Conservation (phyloP, 1,139 yeast species). For the Debaryomyces fabryi region DNA sequence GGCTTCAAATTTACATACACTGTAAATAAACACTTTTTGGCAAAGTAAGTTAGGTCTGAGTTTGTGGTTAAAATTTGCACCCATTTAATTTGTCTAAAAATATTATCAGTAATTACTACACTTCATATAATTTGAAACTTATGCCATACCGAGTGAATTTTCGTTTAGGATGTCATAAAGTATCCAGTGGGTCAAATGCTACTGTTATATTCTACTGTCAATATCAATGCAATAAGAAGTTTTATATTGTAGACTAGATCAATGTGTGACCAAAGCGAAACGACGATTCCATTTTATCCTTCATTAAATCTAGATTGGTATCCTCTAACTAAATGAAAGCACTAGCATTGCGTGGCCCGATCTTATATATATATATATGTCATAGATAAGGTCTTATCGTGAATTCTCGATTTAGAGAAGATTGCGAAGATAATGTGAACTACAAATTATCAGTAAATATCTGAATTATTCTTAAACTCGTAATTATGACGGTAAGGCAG, state of each 20-base stretch:
- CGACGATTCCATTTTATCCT: no score
- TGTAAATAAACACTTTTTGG: not conserved
- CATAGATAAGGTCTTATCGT: not conserved
- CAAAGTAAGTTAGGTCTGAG: not conserved
- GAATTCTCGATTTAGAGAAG: not conserved
- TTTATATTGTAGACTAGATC: no score
- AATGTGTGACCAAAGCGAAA: no score
- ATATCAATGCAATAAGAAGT: no score
- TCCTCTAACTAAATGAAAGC: no score
- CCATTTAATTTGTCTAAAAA: not conserved
- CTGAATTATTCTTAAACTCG: not conserved
- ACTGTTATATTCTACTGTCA: not conserved
- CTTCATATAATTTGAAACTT: not conserved
- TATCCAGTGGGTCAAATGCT: not conserved
- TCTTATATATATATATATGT: not conserved
- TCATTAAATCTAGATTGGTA: no score
- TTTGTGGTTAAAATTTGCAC: not conserved
- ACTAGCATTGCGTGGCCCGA: no score
- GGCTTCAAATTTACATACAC: not conserved
- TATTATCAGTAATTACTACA: not conserved
- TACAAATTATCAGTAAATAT: not conserved
- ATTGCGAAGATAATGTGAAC: slow-evolving; percentile 1
- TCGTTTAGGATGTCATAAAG: not conserved
- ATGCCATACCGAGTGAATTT: not conserved
- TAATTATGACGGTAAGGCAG: slow-evolving; percentile 1